Conservation (phyloP, 2,329 filamentous ascomycete species). For the Colletotrichum tropicale region DNA sequence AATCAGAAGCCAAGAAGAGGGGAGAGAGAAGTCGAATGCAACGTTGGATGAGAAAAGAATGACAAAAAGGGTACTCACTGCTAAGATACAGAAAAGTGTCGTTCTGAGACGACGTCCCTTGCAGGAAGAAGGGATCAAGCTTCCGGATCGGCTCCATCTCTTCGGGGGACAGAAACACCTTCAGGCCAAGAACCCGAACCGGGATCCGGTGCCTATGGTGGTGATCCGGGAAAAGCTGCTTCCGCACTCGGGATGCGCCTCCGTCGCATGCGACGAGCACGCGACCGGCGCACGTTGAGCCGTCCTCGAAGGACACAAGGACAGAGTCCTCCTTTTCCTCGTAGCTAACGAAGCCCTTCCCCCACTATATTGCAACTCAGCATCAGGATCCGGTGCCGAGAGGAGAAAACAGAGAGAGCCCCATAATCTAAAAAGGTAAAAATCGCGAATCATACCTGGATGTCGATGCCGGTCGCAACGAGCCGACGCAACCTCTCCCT, state of each 20-base stretch:
- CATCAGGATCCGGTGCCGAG: neutral
- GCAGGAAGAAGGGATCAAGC: slow-evolving; percentile 60
- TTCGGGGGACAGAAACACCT: slow-evolving; percentile 41
- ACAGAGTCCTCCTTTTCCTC: slow-evolving; percentile 30
- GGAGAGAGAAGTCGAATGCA: neutral
- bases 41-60: neutral
- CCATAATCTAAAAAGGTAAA: neutral
- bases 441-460: slow-evolving; percentile 37
- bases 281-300: slow-evolving; percentile 40
- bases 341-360: slow-evolving; percentile 38
- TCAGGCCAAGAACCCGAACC: slow-evolving; percentile 52
- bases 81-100: slow-evolving; percentile 59
- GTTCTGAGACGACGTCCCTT: slow-evolving; percentile 56
- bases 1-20: neutral
- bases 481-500: slow-evolving; percentile 50
- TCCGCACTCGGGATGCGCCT: slow-evolving; percentile 46
- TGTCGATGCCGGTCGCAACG: slow-evolving; percentile 47
- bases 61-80: slow-evolving; percentile 33
- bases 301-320: slow-evolving; percentile 51
- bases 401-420: neutral
- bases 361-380: slow-evolving; percentile 37
- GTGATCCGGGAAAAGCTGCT: slow-evolving; percentile 35
- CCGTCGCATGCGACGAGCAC: slow-evolving; percentile 59
- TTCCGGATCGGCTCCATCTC: slow-evolving; percentile 45
- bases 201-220: slow-evolving; percentile 45